Evolutionary conservation across 1,284 basidiomycete genomes (phyloP), one percentile per base, ranked within the genome.

Genomic region (Leccinum solheimii): DNA sequence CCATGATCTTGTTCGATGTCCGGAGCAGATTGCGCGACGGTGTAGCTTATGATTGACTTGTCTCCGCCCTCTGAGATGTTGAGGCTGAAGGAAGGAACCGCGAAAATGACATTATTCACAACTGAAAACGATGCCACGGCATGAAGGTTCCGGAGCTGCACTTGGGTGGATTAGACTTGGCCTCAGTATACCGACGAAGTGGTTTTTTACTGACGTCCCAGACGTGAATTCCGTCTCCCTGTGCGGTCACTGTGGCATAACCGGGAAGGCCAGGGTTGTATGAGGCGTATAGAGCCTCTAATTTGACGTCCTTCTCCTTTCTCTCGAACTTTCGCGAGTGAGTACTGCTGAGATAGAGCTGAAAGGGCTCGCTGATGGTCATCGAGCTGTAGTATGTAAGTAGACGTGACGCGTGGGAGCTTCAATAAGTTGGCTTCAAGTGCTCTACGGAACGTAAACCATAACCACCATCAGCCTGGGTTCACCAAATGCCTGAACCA

Each of bases 191-290:
- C 56, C 40, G 51, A 19, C 51, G 27, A 32, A 56, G 34, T n/a
- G 21, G 40, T 5, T 57, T 59, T 64, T 62, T 48, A 78, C 84
- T 72, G 70, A 91, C 89, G 71, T 91, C 86, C 59, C 89, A 74
- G 55, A 91, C 71, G 75, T 91, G 87, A 51, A 91, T 76, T 21
- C 90, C 90, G 62, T 92, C 88, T 64, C 81, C 82, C 63, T 89
- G 87, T 19, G 81, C 85, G 14, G 87, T 82, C 62, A 89, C 78
- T 2, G 87, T 86, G 38, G 83, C 85, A 77, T 83, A 81, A 26
- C 82, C 81, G 51, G 86, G 82, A 50, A 78, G 75, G 61, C 75
- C 75, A 56, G 74, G 76, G 65, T 75, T 77, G 63, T 82, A 74
- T 8, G 76, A 77, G 5, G 80, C 78, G 64, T 77, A 85, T 60